Evolutionary conservation across 2,329 filamentous ascomycete species (phyloP), one percentile per base, ranked within the genome.

Genomic region (Exophiala dermatitidis): DNA sequence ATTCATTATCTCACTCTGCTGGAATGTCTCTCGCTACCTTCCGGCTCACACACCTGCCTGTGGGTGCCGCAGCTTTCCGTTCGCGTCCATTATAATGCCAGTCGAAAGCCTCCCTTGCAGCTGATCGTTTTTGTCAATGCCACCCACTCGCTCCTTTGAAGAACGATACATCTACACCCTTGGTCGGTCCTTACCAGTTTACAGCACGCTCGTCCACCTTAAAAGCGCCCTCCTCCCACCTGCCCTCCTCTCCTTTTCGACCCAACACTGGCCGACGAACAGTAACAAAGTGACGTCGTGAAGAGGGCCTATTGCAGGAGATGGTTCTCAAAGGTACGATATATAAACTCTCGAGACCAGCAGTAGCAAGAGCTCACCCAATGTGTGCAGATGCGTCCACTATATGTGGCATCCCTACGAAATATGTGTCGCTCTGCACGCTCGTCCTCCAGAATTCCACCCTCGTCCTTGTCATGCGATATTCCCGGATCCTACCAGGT

Each of bases 401-500:
- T 51, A 53, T 60, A 41, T 52, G 41, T 52, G 59, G 59, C 31
- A 44, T 61, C 32, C 59, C 59, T 6, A 61, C 56, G 37, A 61
- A 59, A 59, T 61, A 61, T 34, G 46, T 56, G 40, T 61, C 56
- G 26, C 52, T 61, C 30, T 29, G 59, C 29, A 56, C 59, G 33
- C 60, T 62, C 45, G 57, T 61, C 12, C 34, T 62, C 34, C 57
- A 59, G 43, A 62, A 59, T 47, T 62, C 60, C 12, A 57, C 59
- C 28, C 50, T 62, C 9, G 55, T 61, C 29, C 53, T 62, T 7
- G 52, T 53, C 19, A 62, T 95, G 79, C 90, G 96, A 73, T 95
- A 97, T 70, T 95, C 90, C 30, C 83, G 90, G 62, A 83, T 93
- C 58, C 95, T 96, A 88, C 86, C 90, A 66, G 88, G 89, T 61